Percentiles rank a stretch among this genome's conserved stretches.
Conservation (phyloP, 139 green algal genomes). For the Bryopsis sp. region DNA sequence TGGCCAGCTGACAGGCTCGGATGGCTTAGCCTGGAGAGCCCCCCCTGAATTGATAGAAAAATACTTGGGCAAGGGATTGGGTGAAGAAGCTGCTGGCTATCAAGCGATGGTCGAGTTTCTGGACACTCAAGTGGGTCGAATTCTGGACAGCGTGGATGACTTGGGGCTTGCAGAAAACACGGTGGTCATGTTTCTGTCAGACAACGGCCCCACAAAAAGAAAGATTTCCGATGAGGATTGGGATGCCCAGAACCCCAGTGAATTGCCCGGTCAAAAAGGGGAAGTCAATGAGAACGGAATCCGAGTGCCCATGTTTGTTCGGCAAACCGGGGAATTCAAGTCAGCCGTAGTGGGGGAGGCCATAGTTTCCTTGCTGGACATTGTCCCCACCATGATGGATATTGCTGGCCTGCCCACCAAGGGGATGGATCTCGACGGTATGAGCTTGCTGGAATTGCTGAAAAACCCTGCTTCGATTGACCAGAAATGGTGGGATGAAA, state of each 20-base stretch:
- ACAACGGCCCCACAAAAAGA: slow-evolving; percentile 1
- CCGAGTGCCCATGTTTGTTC: slow-evolving; percentile 1
- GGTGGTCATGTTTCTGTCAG: neutral
- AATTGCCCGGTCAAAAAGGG: slow-evolving; percentile 1
- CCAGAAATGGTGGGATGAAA: neutral
- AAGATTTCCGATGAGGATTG: neutral
- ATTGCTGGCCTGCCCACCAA: neutral
- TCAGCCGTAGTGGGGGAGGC: no score
- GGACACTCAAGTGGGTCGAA: neutral
- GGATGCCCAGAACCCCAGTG: neutral
- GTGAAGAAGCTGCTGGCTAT: neutral
- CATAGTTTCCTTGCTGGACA: neutral
- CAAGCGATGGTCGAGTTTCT: slow-evolving; percentile 4
- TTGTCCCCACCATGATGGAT: neutral
- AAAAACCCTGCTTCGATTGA: neutral
- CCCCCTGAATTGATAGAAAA: neutral
- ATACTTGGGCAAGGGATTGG: neutral
- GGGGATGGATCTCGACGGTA: neutral
- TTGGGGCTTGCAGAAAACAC: neutral
- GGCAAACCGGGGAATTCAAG: neutral
- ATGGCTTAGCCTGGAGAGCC: neutral
- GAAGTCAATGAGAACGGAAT: slow-evolving; percentile 14
- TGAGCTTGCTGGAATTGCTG: neutral
- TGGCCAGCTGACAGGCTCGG: neutral
- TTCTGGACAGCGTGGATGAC: neutral